Conservation (phyloP, 768 basidiomycete species). For the Leccinum boreale region DNA sequence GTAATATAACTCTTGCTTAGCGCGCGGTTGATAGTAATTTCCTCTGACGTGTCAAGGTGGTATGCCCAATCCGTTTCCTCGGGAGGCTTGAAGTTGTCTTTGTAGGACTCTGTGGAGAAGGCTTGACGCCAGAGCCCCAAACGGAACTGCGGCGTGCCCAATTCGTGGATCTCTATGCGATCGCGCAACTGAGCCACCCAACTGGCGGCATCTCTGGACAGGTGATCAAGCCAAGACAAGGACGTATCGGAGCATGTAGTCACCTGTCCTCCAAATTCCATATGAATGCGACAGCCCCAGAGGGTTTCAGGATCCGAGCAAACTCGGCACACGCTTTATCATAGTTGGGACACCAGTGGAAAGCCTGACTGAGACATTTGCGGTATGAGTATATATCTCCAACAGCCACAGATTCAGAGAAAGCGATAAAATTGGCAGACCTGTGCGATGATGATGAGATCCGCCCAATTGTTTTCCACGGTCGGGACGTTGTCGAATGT, state of each 20-base stretch:
- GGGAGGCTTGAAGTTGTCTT: conserved; percentile 53
- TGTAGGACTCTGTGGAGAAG: conserved; percentile 64
- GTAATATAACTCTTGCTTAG: conserved; percentile 86
- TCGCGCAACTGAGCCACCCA: conserved; percentile 79
- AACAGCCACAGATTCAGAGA: background rate
- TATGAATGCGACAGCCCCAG: conserved; percentile 67
- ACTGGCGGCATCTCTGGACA: conserved; percentile 47
- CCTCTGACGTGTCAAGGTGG: conserved; percentile 47
- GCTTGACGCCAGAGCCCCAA: conserved; percentile 67
- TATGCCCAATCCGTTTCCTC: conserved; percentile 57
- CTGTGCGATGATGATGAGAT: conserved; percentile 76
- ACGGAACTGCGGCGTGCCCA: conserved; percentile 80
- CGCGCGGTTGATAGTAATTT: conserved; percentile 62
- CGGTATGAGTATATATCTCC: conserved; percentile 4
- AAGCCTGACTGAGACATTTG: conserved; percentile 54
- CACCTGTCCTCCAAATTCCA: conserved; percentile 93
- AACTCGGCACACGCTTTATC: conserved; percentile 72
- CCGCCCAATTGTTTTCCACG: conserved; percentile 67
- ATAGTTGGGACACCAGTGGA: conserved; percentile 90
- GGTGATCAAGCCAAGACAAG: background rate
- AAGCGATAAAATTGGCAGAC: conserved; percentile 30
- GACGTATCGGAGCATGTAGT: background rate
- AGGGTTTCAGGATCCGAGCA: conserved; percentile 72
- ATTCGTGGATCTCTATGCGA: conserved; percentile 63
- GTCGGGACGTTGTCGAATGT: conserved; percentile 60